phyloP scores from a whole-genome alignment of 768 basidiomycete species.

The Tylopilus cervinicoccineus region DNA sequence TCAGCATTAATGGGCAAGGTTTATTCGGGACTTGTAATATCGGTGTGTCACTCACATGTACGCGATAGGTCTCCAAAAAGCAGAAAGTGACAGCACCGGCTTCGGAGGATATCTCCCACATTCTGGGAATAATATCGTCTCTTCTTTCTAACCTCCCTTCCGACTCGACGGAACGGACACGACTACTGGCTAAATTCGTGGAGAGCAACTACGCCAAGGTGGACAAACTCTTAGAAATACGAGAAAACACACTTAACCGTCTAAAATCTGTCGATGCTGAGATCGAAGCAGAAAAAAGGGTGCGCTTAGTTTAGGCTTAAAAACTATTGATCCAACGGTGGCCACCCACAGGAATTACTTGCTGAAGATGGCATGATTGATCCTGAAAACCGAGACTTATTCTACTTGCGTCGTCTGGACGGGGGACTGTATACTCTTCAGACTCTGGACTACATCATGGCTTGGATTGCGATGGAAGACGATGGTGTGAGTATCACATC shows the following conservation, averaged over 20 bases:
- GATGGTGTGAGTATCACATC: slow-evolving; percentile 68
- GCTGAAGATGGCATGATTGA: slow-evolving; percentile 54
- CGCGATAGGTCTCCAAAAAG: slow-evolving; percentile 53
- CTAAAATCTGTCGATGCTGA: slow-evolving; percentile 60
- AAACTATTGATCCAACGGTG: background rate
- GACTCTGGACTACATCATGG: slow-evolving; percentile 89
- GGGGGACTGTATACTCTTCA: slow-evolving; percentile 87
- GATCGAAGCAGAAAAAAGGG: slow-evolving; percentile 68
- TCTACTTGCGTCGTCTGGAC: slow-evolving; percentile 86
- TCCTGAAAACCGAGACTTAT: slow-evolving; percentile 64
- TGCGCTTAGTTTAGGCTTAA: slow-evolving; percentile 22
- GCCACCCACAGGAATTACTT: slow-evolving; percentile 42
- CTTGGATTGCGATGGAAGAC: slow-evolving; percentile 97
- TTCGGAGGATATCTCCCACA: slow-evolving; percentile 82
- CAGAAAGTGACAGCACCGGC: slow-evolving; percentile 52
- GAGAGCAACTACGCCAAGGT: slow-evolving; percentile 91
- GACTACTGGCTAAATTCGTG: slow-evolving; percentile 90
- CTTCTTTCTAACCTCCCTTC: slow-evolving; percentile 84
- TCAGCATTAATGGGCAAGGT: slow-evolving; percentile 94
- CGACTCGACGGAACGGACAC: slow-evolving; percentile 73
- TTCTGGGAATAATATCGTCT: slow-evolving; percentile 84
- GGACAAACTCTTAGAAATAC: slow-evolving; percentile 86
- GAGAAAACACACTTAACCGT: slow-evolving; percentile 63
- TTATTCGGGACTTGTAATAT: slow-evolving; percentile 8
- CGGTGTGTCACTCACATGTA: slow-evolving; percentile 9